Percentiles rank a stretch among this genome's conserved stretches.
Conservation (phyloP, 345 rosid species). For the Camelina laxa region DNA sequence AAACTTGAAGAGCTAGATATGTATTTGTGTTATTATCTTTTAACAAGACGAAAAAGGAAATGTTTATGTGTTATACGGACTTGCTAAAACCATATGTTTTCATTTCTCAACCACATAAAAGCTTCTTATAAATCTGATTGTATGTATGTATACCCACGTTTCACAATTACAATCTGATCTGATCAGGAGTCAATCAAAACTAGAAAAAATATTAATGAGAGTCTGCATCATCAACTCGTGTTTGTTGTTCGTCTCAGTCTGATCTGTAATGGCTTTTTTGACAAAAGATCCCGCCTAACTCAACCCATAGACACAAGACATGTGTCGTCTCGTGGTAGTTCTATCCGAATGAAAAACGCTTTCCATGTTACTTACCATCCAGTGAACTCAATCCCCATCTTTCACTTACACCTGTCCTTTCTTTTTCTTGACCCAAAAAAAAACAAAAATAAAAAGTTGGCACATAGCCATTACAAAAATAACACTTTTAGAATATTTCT, state of each 20-base stretch:
- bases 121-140: neutral
- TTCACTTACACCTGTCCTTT: constrained; percentile 32
- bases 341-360: constrained; percentile 29
- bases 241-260: constrained; percentile 20
- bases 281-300: constrained; percentile 43
- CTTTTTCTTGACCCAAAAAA: neutral
- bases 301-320: constrained; percentile 16
- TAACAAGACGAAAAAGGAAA: neutral
- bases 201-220: neutral
- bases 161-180: neutral
- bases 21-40: neutral
- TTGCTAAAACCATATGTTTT: neutral
- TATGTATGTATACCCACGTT: neutral
- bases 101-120: constrained; percentile 7
- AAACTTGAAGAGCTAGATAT: neutral
- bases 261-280: constrained; percentile 28
- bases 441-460: constrained; percentile 8
- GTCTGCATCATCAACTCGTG: constrained; percentile 24
- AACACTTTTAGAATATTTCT: neutral
- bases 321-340: constrained; percentile 27
- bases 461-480: constrained; percentile 29
- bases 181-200: neutral
- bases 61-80: neutral
- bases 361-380: constrained; percentile 34
- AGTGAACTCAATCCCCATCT: constrained; percentile 19